Percentiles rank a stretch among this genome's conserved stretches.
Evolutionary conservation across 2,329 filamentous ascomycete species (phyloP).

Genomic region (Gaeumannomyces tritici): DNA sequence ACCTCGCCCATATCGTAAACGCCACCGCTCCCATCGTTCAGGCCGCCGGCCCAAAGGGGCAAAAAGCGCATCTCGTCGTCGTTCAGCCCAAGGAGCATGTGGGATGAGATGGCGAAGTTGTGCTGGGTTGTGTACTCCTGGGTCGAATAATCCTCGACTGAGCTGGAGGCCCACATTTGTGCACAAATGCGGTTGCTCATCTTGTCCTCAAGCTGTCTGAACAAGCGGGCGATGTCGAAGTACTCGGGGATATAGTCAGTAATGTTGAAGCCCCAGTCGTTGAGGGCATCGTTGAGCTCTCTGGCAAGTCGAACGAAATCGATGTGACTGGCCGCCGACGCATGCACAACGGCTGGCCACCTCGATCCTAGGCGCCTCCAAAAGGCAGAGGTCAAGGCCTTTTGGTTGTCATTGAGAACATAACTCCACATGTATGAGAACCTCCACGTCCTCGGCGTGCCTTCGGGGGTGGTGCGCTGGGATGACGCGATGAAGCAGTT

Average conservation of each 20-base stretch:
- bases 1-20: constrained; percentile 28
- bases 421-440: neutral
- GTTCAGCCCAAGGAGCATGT: constrained; percentile 41
- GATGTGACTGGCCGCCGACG: neutral
- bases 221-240: neutral
- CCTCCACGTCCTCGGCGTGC: neutral
- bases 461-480: neutral
- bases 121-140: neutral
- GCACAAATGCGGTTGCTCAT: neutral
- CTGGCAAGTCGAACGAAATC: neutral
- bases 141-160: neutral
- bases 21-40: constrained; percentile 40
- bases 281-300: neutral
- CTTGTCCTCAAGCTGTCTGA: neutral
- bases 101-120: constrained; percentile 18
- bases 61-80: constrained; percentile 51
- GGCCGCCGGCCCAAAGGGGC: constrained; percentile 54
- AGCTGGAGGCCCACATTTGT: neutral
- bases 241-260: neutral
- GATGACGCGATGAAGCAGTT: neutral
- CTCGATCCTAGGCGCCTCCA: constrained; percentile 14
- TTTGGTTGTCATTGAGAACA: constrained; percentile 22
- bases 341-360: neutral
- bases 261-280: neutral
- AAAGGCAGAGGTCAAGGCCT: constrained; percentile 24